phyloP scores from a whole-genome alignment of 2,329 filamentous ascomycete genomes.

The Colletotrichum liriopes region DNA sequence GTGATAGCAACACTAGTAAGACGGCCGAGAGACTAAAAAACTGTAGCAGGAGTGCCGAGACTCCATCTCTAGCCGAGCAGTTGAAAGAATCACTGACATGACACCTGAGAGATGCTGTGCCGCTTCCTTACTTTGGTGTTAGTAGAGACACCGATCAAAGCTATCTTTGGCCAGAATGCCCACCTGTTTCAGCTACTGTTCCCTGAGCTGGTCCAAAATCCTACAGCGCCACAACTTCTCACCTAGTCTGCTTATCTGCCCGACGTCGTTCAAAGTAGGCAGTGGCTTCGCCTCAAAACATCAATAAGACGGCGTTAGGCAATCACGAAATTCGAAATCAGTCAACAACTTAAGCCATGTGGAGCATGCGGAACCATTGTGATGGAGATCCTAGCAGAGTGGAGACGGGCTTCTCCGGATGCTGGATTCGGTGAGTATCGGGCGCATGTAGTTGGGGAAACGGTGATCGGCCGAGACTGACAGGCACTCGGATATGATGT shows the following conservation, averaged over 20 bases:
- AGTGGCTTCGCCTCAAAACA: background rate
- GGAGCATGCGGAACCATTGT: background rate
- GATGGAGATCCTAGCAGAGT: constrained; percentile 1
- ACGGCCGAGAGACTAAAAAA: too few species aligned
- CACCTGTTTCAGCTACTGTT: too few species aligned
- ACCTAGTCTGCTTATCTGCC: background rate
- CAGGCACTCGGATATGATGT: constrained; percentile 17
- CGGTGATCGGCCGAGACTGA: constrained; percentile 9
- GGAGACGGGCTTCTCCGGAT: constrained; percentile 22
- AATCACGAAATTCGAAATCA: background rate
- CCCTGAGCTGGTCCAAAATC: too few species aligned
- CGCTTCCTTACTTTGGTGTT: too few species aligned
- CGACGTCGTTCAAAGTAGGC: constrained; percentile 7
- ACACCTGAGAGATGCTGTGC: too few species aligned
- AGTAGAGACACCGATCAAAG: too few species aligned
- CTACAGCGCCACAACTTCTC: too few species aligned
- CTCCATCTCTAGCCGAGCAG: too few species aligned
- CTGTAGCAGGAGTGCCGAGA: too few species aligned
- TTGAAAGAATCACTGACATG: too few species aligned
- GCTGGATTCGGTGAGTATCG: constrained; percentile 4
- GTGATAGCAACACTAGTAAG: too few species aligned
- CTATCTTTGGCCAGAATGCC: too few species aligned
- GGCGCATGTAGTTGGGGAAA: background rate
- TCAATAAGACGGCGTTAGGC: background rate
- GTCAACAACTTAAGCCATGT: constrained; percentile 1